A percentile compares a stretch with the other conserved stretches of the same genome.
Conservation (phyloP, 1,284 basidiomycete genomes). For the Tremellales sp. region DNA sequence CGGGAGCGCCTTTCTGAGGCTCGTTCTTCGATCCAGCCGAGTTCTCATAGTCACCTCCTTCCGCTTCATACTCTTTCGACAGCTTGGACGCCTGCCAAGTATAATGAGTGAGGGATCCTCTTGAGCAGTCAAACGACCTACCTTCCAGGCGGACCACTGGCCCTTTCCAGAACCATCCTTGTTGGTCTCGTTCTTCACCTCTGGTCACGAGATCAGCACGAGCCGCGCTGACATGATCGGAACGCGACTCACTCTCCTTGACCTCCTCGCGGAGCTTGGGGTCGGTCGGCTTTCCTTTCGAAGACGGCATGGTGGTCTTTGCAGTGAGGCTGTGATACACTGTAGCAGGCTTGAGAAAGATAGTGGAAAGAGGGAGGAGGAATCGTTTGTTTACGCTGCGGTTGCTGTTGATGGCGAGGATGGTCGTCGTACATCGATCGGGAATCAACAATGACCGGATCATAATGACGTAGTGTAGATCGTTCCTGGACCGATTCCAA, state of each 20-base stretch:
- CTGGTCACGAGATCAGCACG: constrained; percentile 7
- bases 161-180: constrained; percentile 49
- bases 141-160: constrained; percentile 50
- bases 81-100: constrained; percentile 38
- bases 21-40: constrained; percentile 49
- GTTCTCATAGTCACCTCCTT: constrained; percentile 49
- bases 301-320: constrained; percentile 40
- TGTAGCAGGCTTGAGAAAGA: neutral
- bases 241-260: constrained; percentile 37
- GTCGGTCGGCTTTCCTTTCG: constrained; percentile 51
- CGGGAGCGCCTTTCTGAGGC: constrained; percentile 45
- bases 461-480: too few relatives aligned
- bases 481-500: too few relatives aligned
- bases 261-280: constrained; percentile 48
- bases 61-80: constrained; percentile 48
- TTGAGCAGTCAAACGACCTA: constrained; percentile 7
- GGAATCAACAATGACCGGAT: too few relatives aligned
- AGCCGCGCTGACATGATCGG: neutral
- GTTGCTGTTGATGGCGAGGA: too few relatives aligned
- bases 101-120: neutral
- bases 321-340: neutral
- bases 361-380: too few relatives aligned
- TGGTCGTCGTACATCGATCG: too few relatives aligned
- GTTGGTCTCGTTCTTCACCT: constrained; percentile 48
- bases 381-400: too few relatives aligned